Base-by-base conservation (phyloP, 192 early-diverging fungal genomes). In the Coemansia sp. region DNA sequence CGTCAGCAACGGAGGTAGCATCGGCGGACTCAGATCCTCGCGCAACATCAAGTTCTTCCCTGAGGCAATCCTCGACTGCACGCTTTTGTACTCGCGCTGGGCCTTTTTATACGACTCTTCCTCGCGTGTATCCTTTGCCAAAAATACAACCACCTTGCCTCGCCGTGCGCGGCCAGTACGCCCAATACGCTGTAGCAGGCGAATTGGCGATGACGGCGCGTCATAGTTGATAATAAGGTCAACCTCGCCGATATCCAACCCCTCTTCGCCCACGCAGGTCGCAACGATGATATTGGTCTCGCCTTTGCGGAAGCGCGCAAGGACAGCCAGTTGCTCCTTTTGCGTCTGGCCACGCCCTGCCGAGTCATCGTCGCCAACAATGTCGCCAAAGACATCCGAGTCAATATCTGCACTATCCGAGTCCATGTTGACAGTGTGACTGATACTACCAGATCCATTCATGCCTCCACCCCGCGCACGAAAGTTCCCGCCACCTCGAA, bases 231-330 rank as follows among this genome's bases (percentile, higher is more conserved):
- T 78, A 68, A 98, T 98, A 14, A 98, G 84, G 62, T 98, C 95
- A 1, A 98, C 90, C 60, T 98, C 95, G 57, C 95, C 96, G 84
- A 98, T 98, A 74, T 98, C 96, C 37, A 98, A 77, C 2, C 96
- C 96, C 82, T 98, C 96, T 78, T 98, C 96, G 55, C 95, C 96
- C 47, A 98, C 94, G 21, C 88, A 94, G 0, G 96, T 96, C 2
- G 92, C 91, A 3, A 98, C 94, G 13, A 98, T 84, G 11, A 93
- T 89, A 73, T 98, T 98, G 55, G 91, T 88, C 26, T 86, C 72
- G 37, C 95, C 93, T 21, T 74, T 71, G 52, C 91, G 87, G 71
- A 98, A 98, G 26, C 90, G 87, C 3, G 74, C 75, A 33, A 95
- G 86, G 26, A 94, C 86, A 49, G 89, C 85, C 37, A 94, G 84